Evolutionary conservation across 1,139 yeast genomes (phyloP).

Genomic region (Sugiyamaella pinicola): DNA sequence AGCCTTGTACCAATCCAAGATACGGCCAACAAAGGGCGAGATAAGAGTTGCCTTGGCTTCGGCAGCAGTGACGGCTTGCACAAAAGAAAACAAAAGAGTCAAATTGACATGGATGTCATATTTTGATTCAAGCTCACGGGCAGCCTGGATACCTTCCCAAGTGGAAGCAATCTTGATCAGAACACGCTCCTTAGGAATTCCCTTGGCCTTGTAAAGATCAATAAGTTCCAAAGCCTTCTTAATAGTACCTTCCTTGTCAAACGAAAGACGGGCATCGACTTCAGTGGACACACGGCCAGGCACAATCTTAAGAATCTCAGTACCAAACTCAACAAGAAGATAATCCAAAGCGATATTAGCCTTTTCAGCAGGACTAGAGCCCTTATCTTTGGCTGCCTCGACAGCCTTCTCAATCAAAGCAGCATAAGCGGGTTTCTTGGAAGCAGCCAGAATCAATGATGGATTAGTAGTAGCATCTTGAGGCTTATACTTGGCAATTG

Average conservation of each 20-base stretch:
- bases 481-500: conserved; percentile 96
- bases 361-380: conserved; percentile 60
- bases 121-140: conserved; percentile 88
- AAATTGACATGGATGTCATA: conserved; percentile 93
- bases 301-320: conserved; percentile 87
- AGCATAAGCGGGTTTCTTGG: conserved; percentile 88
- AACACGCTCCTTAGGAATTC: conserved; percentile 84
- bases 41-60: conserved; percentile 95
- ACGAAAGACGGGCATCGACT: conserved; percentile 97
- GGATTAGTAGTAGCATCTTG: conserved; percentile 99
- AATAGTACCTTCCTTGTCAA: conserved; percentile 90
- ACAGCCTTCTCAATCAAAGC: conserved; percentile 89
- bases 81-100: conserved; percentile 91
- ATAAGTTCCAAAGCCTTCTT: conserved; percentile 89
- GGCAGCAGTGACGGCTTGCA: conserved; percentile 98
- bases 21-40: conserved; percentile 99
- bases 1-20: conserved; percentile 98
- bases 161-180: conserved; percentile 97
- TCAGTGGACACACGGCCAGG: conserved; percentile 99
- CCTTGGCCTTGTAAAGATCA: conserved; percentile 76
- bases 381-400: conserved; percentile 71
- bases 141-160: conserved; percentile 99
- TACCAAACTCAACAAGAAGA: conserved; percentile 93
- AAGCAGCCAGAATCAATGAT: conserved; percentile 92
- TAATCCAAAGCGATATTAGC: conserved; percentile 83